Evolutionary conservation across 257 asterid genomes (phyloP).

Genomic region (Misopates orontium): DNA sequence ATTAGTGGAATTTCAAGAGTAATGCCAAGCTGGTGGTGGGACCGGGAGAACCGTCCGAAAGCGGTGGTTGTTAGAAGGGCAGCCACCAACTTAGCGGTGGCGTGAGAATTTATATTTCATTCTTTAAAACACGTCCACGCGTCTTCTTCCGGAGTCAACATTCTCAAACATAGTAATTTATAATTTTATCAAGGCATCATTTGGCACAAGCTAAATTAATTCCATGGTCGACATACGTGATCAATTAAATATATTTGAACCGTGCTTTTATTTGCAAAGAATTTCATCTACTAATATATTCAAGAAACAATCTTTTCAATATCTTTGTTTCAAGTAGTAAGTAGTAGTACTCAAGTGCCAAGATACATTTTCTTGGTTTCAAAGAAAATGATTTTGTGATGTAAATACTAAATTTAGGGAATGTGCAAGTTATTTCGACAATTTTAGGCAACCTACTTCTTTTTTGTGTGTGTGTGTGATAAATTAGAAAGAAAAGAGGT

Average conservation of each 20-base stretch:
- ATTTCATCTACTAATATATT: background rate
- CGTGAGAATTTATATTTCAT: background rate
- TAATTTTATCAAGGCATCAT: background rate
- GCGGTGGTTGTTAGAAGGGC: slow-evolving; percentile 20
- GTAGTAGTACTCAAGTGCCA: background rate
- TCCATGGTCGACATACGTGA: too few relatives aligned
- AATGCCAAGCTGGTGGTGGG: background rate
- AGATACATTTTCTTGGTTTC: too few relatives aligned
- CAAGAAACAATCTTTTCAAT: background rate
- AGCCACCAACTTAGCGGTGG: slow-evolving; percentile 6
- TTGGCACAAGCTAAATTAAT: background rate
- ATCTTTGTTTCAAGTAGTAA: background rate
- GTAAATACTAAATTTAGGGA: too few relatives aligned
- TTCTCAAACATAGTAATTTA: background rate
- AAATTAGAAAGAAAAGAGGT: too few relatives aligned
- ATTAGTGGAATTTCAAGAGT: too few relatives aligned
- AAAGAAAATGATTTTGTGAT: too few relatives aligned
- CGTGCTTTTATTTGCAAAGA: background rate
- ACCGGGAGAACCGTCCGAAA: slow-evolving; percentile 1
- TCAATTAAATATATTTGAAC: background rate
- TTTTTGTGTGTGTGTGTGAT: too few relatives aligned
- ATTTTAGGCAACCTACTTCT: too few relatives aligned
- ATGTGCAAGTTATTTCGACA: too few relatives aligned
- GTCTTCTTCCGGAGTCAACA: background rate
- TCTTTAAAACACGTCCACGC: slow-evolving; percentile 2